Conservation (phyloP, 2,329 filamentous ascomycete genomes). For the Grosmannia penicillata region DNA sequence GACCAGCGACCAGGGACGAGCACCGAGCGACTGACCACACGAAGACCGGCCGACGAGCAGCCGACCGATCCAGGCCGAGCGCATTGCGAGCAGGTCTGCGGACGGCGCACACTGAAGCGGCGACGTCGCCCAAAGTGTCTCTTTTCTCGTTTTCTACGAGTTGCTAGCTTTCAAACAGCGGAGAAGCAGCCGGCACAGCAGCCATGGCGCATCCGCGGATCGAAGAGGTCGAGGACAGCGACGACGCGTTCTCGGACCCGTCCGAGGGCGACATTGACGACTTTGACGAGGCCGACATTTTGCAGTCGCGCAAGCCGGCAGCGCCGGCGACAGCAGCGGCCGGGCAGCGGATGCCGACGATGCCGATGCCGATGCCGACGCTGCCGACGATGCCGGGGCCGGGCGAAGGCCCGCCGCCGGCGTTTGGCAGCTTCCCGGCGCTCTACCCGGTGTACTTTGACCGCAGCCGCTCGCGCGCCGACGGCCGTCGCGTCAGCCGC, state of each 20-base stretch:
- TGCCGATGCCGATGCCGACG: conserved; percentile 16
- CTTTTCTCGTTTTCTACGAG: too few species aligned
- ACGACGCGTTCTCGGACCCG: conserved; percentile 62
- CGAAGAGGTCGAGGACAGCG: conserved; percentile 82
- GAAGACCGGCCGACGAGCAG: too few species aligned
- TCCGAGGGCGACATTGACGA: conserved; percentile 71
- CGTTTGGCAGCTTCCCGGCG: conserved; percentile 68
- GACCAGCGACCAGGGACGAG: too few species aligned
- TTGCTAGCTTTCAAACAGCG: too few species aligned
- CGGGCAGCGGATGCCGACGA: conserved; percentile 10
- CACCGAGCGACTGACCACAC: too few species aligned
- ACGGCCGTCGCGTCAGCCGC: conserved; percentile 65
- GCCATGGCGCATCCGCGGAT: conserved; percentile 74
- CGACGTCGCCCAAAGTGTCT: too few species aligned
- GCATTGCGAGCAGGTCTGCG: too few species aligned
- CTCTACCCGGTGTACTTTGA: conserved; percentile 97
- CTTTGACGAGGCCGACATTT: conserved; percentile 42
- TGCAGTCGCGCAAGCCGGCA: conserved; percentile 25
- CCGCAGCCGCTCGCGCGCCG: conserved; percentile 52
- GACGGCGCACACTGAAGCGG: too few species aligned
- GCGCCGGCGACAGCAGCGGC: conserved; percentile 5
- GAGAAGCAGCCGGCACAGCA: too few species aligned
- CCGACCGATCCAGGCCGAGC: too few species aligned
- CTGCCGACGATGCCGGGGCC: conserved; percentile 18
- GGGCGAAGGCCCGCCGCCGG: conserved; percentile 23